Base-by-base conservation (phyloP, 1,139 yeast genomes). In the Spencermartinsiella ligniputridi region DNA sequence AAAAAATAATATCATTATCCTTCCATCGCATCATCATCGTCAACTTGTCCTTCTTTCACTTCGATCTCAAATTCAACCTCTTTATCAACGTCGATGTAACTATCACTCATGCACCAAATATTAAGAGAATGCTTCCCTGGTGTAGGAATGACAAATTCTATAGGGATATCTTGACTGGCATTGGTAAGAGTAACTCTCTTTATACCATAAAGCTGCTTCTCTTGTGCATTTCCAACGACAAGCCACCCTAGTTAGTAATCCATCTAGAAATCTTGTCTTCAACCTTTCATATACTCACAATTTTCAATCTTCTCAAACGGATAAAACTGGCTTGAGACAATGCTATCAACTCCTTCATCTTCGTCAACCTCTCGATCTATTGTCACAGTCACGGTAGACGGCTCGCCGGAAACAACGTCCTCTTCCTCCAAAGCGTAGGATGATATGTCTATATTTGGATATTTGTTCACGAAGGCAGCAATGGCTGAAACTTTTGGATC, bases 21-120 rank as follows among this genome's bases (percentile, higher is more conserved):
- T 24, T 42, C 50, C 51, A 46, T 49, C 16, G 49, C 60, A n/a
- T 52, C 60, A 5, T 58, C 66, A 6, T 59, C 68, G 13, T 54
- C 60, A 6, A 4, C 32, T 17, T 58, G 63, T 8, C 66, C 68
- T 48, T 63, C 64, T 21, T 54, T 60, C 16, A 75, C 81, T 11
- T 71, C 69, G 8, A 81, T 61, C 19, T 71, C 74, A 43, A 86
- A 69, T 24, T 64, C 63, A 19, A 79, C 73, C 65, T 90, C 96
- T 61, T 86, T 87, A 61, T 92, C 98, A 2, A 89, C 95, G 60
- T 89, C 97, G 24, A 87, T 57, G 58, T 90, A 92, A 0, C 95
- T 83, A 59, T 90, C 97, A 65, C 97, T 85, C 64, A 90, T 76
- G 58, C 92, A 82, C 95, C 95, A 90, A 2, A 88, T 67, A 0